Percentiles rank a stretch among this genome's conserved stretches.
Conservation (phyloP, 1,139 yeast species). For the Insectozyma bohioensis region DNA sequence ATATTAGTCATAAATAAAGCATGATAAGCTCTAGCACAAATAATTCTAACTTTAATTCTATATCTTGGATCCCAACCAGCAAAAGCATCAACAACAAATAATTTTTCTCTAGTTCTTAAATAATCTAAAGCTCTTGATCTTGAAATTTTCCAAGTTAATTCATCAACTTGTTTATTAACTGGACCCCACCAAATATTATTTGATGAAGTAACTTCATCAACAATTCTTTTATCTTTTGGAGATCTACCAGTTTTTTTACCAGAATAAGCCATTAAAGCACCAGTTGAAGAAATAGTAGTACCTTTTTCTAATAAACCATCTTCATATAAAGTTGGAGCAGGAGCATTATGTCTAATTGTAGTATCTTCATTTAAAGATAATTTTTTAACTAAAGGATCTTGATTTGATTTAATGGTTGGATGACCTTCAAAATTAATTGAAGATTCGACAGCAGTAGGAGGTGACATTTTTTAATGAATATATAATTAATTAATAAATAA, state of each 20-base stretch:
- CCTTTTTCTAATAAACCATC: conserved; percentile 91
- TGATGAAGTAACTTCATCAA: conserved; percentile 84
- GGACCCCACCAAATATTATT: conserved; percentile 99
- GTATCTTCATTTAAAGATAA: conserved; percentile 50
- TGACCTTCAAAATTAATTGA: conserved; percentile 44
- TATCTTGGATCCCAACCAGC: conserved; percentile 99
- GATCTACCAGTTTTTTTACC: conserved; percentile 98
- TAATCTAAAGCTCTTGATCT: conserved; percentile 97
- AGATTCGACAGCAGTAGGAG: conserved; percentile 51
- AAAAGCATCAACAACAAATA: conserved; percentile 92
- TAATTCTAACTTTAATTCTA: conserved; percentile 94
- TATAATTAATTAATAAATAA: not conserved
- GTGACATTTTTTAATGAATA: conserved; percentile 32
- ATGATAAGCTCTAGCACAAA: conserved; percentile 98
- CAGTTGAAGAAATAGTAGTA: conserved; percentile 89
- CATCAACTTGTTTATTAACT: conserved; percentile 92
- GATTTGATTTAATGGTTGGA: conserved; percentile 41
- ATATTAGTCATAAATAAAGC: conserved; percentile 97
- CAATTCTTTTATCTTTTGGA: conserved; percentile 97
- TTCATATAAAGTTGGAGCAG: conserved; percentile 91
- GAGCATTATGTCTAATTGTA: conserved; percentile 78
- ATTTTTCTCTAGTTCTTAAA: conserved; percentile 91
- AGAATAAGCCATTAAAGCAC: conserved; percentile 94
- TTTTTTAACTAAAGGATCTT: conserved; percentile 47
- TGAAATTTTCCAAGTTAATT: conserved; percentile 92